Base-by-base conservation (phyloP, 73 alveolate species). In the Blepharisma japonicum region DNA sequence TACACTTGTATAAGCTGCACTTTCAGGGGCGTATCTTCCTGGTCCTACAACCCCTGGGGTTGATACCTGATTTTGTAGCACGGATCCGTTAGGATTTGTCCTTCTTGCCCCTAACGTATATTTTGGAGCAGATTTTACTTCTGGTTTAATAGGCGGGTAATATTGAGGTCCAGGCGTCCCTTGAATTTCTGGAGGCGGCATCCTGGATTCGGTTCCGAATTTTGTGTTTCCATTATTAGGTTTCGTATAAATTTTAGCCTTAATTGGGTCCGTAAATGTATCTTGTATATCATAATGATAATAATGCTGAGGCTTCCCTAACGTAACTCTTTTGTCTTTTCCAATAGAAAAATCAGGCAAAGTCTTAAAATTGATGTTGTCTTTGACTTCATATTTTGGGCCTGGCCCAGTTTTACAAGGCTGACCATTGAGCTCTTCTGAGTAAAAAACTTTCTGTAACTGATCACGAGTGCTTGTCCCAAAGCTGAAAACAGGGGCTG, bases 11-110 rank as follows among this genome's bases (percentile, higher is more conserved):
- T 86, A 81, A 7, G 89, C 80, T 6, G 83, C 49, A 11, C 86
- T 82, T 47, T 86, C 92, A 61, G 92, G 92, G 6, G 81, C 92
- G 49, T 86, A 86, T 38, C 92, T 77, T 8, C 92, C 92, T 6
- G 92, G 92, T 7, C 92, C 92, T 42, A 86, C 92, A 45, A 80
- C 55, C 18, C 68, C 68, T 7, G 92, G 87, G 2, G 92, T 56
- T 11, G 88, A 55, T 5, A 86, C 55, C 45, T 82, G 27, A 42
- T 81, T 61, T 45, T 70, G 68, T 21, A 86, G 54, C 20, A 71
- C 55, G 25, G 54, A 54, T 39, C 47, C 68, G 6, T 56, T 81
- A 25, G 84, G 86, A 38, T 71, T 71, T 8, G 81, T 56, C 55
- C 92, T 80, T 47, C 92, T 47, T 78, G 32, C 55, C 46, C 92